Conservation (phyloP, 2,329 filamentous ascomycete genomes). For the Colletotrichum simmondsii region DNA sequence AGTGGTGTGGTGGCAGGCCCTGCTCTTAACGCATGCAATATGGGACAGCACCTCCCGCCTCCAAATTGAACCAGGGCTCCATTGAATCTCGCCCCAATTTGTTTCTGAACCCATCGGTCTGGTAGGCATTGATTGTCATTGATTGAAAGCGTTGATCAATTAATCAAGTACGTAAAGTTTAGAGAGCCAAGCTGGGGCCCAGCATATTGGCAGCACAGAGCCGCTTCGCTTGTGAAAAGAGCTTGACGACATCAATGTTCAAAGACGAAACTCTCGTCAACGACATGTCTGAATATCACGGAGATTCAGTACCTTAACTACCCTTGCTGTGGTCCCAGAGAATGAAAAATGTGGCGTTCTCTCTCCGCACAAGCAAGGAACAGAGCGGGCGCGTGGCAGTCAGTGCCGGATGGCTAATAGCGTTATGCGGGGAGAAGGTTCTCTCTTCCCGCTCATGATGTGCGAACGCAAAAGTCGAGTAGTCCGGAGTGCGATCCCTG, state of each 20-base stretch:
- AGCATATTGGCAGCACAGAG: slow-evolving; percentile 38
- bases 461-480: slow-evolving; percentile 11
- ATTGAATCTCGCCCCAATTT: slow-evolving; percentile 1
- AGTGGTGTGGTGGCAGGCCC: slow-evolving; percentile 24
- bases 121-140: slow-evolving; percentile 22
- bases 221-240: slow-evolving; percentile 47
- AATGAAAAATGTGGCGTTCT: slow-evolving; percentile 2
- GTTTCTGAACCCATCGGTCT: neutral
- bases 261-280: neutral
- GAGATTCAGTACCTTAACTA: no score
- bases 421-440: slow-evolving; percentile 25
- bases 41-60: slow-evolving; percentile 24
- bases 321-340: neutral
- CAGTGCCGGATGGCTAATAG: slow-evolving; percentile 23
- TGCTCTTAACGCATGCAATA: slow-evolving; percentile 17
- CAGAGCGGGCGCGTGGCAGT: slow-evolving; percentile 19
- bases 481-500: slow-evolving; percentile 9
- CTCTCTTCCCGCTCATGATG: slow-evolving; percentile 16
- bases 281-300: neutral
- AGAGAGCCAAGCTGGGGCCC: slow-evolving; percentile 21
- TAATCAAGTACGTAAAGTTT: slow-evolving; percentile 7
- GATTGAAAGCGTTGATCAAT: slow-evolving; percentile 16
- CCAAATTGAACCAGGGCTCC: slow-evolving; percentile 24
- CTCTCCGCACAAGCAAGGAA: slow-evolving; percentile 15
- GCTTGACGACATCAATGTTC: neutral